A percentile compares a stretch with the other conserved stretches of the same genome.
Conservation (phyloP, 306 rosid genomes). For the Malus sylvestris region DNA sequence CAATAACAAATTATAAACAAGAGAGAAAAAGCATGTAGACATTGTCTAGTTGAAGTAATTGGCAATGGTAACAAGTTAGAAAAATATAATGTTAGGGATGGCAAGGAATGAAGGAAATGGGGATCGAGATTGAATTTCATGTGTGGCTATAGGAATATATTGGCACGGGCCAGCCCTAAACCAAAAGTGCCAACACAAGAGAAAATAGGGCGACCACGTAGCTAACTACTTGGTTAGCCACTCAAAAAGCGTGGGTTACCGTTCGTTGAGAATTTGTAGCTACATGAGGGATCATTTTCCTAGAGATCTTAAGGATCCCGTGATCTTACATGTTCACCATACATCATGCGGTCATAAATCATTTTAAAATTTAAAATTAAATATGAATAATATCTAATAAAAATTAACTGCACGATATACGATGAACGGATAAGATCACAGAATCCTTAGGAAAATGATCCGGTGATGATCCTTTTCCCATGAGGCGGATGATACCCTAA, state of each 20-base stretch:
- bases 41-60: not conserved
- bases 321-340: too few species aligned
- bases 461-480: too few species aligned
- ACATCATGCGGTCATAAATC: fast-evolving
- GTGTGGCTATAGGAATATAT: not conserved
- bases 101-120: too few species aligned
- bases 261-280: not conserved
- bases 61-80: too few species aligned
- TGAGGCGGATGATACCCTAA: not conserved
- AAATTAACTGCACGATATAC: too few species aligned
- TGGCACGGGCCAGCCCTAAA: not conserved
- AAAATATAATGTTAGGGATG: too few species aligned
- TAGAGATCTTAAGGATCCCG: too few species aligned
- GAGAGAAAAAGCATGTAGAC: not conserved
- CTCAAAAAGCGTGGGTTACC: too few species aligned
- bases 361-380: too few species aligned
- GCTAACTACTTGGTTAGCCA: not conserved
- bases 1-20: not conserved
- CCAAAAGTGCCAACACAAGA: not conserved
- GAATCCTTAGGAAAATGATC: too few species aligned
- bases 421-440: too few species aligned
- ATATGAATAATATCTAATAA: too few species aligned
- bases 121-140: not conserved
- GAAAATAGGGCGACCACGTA: not conserved
- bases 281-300: not conserved